These are phyloP conservation scores for Macrolepiota albuminosa DNA, from an alignment of 768 basidiomycete species.

Conservation along the genomic window DNA sequence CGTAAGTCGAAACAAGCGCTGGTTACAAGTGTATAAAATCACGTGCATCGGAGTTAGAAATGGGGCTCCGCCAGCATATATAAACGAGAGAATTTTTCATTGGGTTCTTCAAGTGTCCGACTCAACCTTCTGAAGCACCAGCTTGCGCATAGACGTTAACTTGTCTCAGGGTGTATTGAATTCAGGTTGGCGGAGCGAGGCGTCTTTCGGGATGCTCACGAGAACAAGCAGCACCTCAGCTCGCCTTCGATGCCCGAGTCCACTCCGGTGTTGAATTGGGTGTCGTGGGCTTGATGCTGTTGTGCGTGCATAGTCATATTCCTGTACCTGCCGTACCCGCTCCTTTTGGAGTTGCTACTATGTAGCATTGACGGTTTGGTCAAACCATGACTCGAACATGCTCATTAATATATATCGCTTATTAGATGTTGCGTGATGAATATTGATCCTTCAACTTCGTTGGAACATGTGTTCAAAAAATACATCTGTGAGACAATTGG, in stretches of 20 bases:
- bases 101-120: constrained; percentile 35
- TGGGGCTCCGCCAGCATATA: constrained; percentile 40
- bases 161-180: constrained; percentile 45
- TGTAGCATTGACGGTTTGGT: constrained; percentile 75
- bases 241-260: constrained; percentile 13
- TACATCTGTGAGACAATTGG: too few relatives aligned
- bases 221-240: constrained; percentile 30
- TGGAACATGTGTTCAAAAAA: too few relatives aligned
- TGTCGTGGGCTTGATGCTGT: constrained; percentile 34
- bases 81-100: neutral
- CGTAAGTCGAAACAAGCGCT: neutral
- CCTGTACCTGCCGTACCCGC: constrained; percentile 56
- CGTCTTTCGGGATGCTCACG: constrained; percentile 34
- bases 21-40: neutral
- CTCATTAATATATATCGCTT: neutral
- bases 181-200: constrained; percentile 82
- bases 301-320: constrained; percentile 41
- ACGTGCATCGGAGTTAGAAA: constrained; percentile 13
- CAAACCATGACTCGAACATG: constrained; percentile 80
- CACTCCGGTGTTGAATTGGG: constrained; percentile 42
- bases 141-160: constrained; percentile 19
- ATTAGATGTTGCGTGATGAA: neutral
- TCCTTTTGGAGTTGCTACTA: constrained; percentile 50
- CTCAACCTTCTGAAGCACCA: constrained; percentile 58
- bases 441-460: neutral